Evolutionary conservation across 768 basidiomycete species (phyloP), one percentile per base, ranked within the genome.

Genomic region (Amanita molliuscula): DNA sequence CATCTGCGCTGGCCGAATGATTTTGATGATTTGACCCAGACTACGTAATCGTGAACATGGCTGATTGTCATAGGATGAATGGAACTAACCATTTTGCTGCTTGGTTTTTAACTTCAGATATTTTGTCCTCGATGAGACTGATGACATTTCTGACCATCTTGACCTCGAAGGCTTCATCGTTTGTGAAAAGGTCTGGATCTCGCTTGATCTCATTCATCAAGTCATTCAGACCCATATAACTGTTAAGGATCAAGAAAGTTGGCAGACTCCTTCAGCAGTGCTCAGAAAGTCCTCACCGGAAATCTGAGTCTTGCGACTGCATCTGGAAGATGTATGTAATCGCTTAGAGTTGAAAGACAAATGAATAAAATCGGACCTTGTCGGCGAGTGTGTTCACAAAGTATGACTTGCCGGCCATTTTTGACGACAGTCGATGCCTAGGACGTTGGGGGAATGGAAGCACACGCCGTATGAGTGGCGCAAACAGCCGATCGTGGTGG

Each of bases 21-120:
- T 86, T 73, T 90, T 86, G 75, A 92, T 88, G 61, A 98, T 70
- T 60, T 88, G 84, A 10, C 91, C 93, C 34, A 98, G 69, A 60
- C 94, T 97, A 51, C 6, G 53, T 7, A 5, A 20, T 25, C 28
- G 49, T 40, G 3, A 56, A 45, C 53, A 56, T n/a, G 56, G 9
- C 6, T 31, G 31, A 41, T 18, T 1, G 21, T 18, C 15, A 29
- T 18, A 28, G 48, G 9, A 9, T 29, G 20, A 21, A 35, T 18
- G 23, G 33, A 1, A 62, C 77, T 47, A 57, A 88, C 95, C 92
- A 94, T 71, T 94, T 92, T 9, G 96, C 95, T 2, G 92, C 91
- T 64, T 90, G 86, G 61, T 96, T 96, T 74, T 98, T 98, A 55
- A 98, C 96, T 71, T 99, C 96, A 6, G 92, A 92, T 57, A 94